phyloP scores from a whole-genome alignment of 805 yeast species.

The Starmerella bombicola region DNA sequence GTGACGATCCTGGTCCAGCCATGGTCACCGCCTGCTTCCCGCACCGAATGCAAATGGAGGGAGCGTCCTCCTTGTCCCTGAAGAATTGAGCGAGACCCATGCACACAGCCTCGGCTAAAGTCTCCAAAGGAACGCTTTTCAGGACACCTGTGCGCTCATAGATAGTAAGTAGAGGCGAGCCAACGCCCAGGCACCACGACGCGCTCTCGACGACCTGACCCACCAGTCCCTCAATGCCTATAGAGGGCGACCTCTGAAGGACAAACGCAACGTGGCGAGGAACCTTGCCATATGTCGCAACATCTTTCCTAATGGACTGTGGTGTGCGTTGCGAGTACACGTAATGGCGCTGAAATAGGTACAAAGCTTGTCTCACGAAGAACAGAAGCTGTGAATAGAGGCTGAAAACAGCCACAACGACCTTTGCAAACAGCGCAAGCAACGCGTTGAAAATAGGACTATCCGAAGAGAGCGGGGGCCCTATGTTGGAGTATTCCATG shows the following conservation, averaged over 20 bases:
- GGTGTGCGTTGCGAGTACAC: constrained; percentile 41
- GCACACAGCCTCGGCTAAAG: constrained; percentile 43
- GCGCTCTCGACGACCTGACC: constrained; percentile 37
- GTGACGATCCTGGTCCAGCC: constrained; percentile 1
- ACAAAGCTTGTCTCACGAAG: constrained; percentile 10
- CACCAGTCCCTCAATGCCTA: constrained; percentile 73
- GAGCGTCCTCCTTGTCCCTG: constrained; percentile 35
- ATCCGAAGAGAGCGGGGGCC: not conserved
- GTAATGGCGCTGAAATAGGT: constrained; percentile 17
- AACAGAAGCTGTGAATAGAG: not conserved
- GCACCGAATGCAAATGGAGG: constrained; percentile 11
- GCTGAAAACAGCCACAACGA: not conserved
- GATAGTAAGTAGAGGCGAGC: constrained; percentile 55
- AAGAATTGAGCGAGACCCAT: constrained; percentile 56
- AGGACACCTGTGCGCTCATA: constrained; percentile 71
- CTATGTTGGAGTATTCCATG: not conserved
- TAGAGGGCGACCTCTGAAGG: constrained; percentile 65
- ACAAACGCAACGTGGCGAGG: constrained; percentile 70
- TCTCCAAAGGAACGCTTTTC: constrained; percentile 29
- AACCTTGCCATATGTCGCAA: constrained; percentile 38
- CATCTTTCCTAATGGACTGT: constrained; percentile 74
- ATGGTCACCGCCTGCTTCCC: not conserved
- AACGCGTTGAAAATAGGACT: not conserved
- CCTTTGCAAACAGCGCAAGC: constrained; percentile 1
- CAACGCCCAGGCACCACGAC: constrained; percentile 87